Evolutionary conservation across 371 early-diverging fungal genomes (phyloP), one percentile per base, ranked within the genome.

Genomic region (Apophysomyces sp.): DNA sequence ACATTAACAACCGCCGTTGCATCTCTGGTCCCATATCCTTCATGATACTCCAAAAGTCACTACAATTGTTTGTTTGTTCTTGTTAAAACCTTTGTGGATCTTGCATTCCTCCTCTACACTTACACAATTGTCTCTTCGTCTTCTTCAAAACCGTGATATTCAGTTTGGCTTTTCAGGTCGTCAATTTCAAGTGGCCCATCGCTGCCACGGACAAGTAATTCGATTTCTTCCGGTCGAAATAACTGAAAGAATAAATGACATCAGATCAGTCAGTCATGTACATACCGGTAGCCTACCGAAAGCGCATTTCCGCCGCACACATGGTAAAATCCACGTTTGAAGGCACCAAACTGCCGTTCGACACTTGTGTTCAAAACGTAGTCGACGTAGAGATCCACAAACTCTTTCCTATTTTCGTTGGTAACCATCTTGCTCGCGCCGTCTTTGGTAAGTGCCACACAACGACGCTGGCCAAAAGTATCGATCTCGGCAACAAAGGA

Each of bases 201-300:
- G 27, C 92, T 92, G 13, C 99, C 99, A 52, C 95, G 87, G 18
- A 99, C 94, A 64, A 99, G 87, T 64, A 93, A 77, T 71, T 99
- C 99, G 41, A 99, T 93, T 69, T 99, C 99, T 74, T 94, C 92
- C 1, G 99, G 94, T 55, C 89, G 85, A 74, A 98, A 98, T 41
- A 98, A 73, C 61, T 77, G 54, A 12, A 58, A 32, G 24, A 29
- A 28, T 34, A n/a, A 31, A 12, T 34, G 31, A 57, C 4, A 58
- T 27, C 24, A 27, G 13, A n/a, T 15, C 8, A 27, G 8, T 34
- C 41, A 49, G 4, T 29, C 12, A 52, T 60, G 21, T 32, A 34
- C 13, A 58, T 21, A 6, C 15, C 13, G 7, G 9, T 7, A 30
- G 57, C 63, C 63, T 73, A 72, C 76, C 39, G 90, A 89, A 31